Evolutionary conservation across 2,329 filamentous ascomycete genomes (phyloP).

Genomic region (Sordariomycetes sp.): DNA sequence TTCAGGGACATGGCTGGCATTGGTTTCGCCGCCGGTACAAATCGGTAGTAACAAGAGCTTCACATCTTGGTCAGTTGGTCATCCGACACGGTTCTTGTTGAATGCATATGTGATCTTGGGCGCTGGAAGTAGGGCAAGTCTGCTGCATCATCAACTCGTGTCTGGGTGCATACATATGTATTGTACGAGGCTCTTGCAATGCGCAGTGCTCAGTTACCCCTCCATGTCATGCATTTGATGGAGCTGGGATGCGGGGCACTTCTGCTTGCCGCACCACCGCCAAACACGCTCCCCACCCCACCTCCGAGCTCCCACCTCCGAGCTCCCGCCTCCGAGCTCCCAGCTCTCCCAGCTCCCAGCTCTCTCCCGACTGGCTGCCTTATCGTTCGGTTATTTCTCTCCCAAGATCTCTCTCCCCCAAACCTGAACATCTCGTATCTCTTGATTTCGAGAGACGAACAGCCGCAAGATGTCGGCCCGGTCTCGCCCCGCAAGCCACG

Average conservation of each 20-base stretch:
- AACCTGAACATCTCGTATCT: background rate
- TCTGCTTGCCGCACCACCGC: background rate
- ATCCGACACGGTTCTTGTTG: too few relatives aligned
- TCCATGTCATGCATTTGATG: background rate
- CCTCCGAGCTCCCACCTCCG: background rate
- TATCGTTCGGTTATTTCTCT: background rate
- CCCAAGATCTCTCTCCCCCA: background rate
- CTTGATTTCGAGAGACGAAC: background rate
- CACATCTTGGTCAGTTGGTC: too few relatives aligned
- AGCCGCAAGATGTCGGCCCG: constrained; percentile 2
- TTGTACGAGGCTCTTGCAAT: too few relatives aligned
- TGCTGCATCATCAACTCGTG: too few relatives aligned
- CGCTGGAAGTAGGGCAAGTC: too few relatives aligned
- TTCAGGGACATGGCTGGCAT: background rate
- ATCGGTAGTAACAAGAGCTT: too few relatives aligned
- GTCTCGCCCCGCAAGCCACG: constrained; percentile 55
- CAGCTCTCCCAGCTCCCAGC: background rate
- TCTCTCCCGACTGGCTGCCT: background rate
- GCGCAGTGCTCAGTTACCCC: background rate
- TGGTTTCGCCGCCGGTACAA: background rate
- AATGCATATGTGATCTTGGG: too few relatives aligned
- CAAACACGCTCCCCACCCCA: background rate
- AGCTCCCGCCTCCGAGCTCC: background rate
- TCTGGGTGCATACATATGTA: too few relatives aligned
- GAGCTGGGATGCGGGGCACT: background rate